A percentile compares a stretch with the other conserved stretches of the same genome.
These are phyloP conservation scores for Kodamaea ohmeri DNA, from an alignment of 1,139 yeast genomes.

Conservation along the genomic window DNA sequence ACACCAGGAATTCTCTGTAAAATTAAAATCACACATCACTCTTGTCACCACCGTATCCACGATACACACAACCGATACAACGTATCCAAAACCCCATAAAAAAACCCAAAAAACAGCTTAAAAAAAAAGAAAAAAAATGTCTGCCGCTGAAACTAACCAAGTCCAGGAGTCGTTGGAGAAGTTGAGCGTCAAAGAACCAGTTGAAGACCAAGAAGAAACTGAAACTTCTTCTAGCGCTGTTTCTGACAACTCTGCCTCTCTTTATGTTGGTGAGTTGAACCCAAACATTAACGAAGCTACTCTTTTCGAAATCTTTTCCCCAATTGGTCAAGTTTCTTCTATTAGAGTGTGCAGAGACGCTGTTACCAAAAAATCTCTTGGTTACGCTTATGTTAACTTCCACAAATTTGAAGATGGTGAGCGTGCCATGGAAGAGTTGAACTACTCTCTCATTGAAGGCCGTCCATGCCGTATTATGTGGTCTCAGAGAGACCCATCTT, in stretches of 20 bases:
- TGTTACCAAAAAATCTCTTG: slow-evolving; percentile 92
- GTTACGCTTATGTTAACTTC: slow-evolving; percentile 98
- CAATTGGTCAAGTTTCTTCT: slow-evolving; percentile 93
- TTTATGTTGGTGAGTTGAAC: slow-evolving; percentile 97
- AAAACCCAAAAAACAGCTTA: slow-evolving; percentile 10
- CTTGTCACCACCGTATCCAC: slow-evolving; percentile 3
- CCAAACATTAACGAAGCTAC: slow-evolving; percentile 92
- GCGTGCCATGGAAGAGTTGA: slow-evolving; percentile 91
- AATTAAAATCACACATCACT: slow-evolving; percentile 5
- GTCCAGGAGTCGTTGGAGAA: slow-evolving; percentile 57
- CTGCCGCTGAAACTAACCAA: slow-evolving; percentile 50
- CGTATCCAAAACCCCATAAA: slow-evolving; percentile 6
- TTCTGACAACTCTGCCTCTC: slow-evolving; percentile 70
- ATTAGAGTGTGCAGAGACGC: slow-evolving; percentile 99
- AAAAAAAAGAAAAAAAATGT: slow-evolving; percentile 32
- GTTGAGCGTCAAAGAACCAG: slow-evolving; percentile 36
- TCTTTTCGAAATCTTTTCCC: slow-evolving; percentile 91
- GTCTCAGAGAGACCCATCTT: slow-evolving; percentile 98
- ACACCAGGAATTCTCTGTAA: background rate
- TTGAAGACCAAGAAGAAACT: slow-evolving; percentile 30
- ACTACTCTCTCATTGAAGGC: slow-evolving; percentile 92
- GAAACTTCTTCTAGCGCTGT: slow-evolving; percentile 32
- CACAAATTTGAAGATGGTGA: slow-evolving; percentile 89
- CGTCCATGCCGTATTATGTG: slow-evolving; percentile 99
- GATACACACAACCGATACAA: background rate